Evolutionary conservation across 2,329 filamentous ascomycete genomes (phyloP), one percentile per base, ranked within the genome.

Genomic region (Fusarium begoniae): DNA sequence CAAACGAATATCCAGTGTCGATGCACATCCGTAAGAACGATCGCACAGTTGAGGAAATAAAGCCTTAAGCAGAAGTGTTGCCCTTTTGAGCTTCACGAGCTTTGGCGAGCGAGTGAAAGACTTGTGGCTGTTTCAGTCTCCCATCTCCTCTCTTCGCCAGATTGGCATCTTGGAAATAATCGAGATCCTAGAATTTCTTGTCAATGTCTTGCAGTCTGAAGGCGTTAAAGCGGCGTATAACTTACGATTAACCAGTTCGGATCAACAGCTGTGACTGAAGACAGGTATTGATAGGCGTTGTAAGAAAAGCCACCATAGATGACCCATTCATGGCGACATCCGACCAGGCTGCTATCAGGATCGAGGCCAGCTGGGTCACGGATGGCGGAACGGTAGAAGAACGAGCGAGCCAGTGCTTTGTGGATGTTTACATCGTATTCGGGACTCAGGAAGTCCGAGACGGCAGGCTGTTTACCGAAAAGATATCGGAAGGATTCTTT

Each of bases 61-160:
- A 26, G n/a, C 17, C 5, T 45, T 4, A 26, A 6, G 3, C 24
- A 44, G 43, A 8, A 18, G 15, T 44, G n/a, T 13, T 24, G n/a
- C 11, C 43, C 15, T 18, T 44, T 24, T 24, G 43, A 44, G n/a
- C n/a, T 18, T 44, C 43, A 44, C 41, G n/a, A 12, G 6, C 41
- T 44, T 3, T 8, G 5, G 43, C 43, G 5, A 44, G 43, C 43
- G 43, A 44, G 11, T 24, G 8, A 18, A 44, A 18, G n/a, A 44
- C 43, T 9, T 44, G n/a, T 44, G 43, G n/a, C n/a, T 44, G 11
- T 8, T 44, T 44, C n/a, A 44, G 15, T 11, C 15, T 24, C 17
- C 43, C n/a, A 0, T 18, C 4, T 44, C 7, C n/a, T 44, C 2
- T 44, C 15, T 44, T 44, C 3, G n/a, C n/a, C 15, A 44, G 1